phyloP scores from a whole-genome alignment of 2,329 filamentous ascomycete genomes.

The Phoma sp. region DNA sequence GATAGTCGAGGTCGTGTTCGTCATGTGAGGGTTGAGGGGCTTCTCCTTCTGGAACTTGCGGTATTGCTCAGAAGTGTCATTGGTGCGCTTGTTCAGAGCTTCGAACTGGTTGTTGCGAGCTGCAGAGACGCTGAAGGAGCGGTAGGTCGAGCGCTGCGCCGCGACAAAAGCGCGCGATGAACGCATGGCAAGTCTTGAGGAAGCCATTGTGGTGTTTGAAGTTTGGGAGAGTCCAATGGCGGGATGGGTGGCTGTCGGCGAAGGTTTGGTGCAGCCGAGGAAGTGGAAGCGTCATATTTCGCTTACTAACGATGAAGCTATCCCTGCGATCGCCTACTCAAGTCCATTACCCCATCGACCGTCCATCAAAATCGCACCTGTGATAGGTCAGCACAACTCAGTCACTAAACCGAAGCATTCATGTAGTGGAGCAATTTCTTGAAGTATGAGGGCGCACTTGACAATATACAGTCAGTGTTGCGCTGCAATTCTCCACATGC shows the following conservation, averaged over 20 bases:
- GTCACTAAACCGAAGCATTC: no score
- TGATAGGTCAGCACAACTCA: no score
- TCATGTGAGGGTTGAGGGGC: constrained; percentile 65
- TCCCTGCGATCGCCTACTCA: constrained; percentile 22
- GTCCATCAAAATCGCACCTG: not conserved
- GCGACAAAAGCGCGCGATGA: constrained; percentile 51
- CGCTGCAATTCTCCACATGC: no score
- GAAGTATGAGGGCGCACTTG: no score
- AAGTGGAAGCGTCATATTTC: constrained; percentile 32
- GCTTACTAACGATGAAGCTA: constrained; percentile 19
- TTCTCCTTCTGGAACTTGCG: constrained; percentile 64
- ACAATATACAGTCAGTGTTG: no score
- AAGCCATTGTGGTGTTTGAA: constrained; percentile 50
- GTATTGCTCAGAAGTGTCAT: constrained; percentile 61
- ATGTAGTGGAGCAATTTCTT: no score
- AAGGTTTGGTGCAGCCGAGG: constrained; percentile 25
- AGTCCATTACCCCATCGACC: constrained; percentile 24
- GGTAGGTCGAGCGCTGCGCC: constrained; percentile 40
- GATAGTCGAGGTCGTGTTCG: constrained; percentile 69
- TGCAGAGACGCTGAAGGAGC: constrained; percentile 48
- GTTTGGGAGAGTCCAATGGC: constrained; percentile 5
- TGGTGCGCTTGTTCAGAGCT: constrained; percentile 56
- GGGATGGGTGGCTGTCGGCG: constrained; percentile 23
- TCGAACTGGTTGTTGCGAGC: constrained; percentile 47
- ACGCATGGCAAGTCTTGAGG: constrained; percentile 53